These are phyloP conservation scores for Cyberlindnera bimundalis DNA, from an alignment of 805 yeast genomes.

Conservation along the genomic window DNA sequence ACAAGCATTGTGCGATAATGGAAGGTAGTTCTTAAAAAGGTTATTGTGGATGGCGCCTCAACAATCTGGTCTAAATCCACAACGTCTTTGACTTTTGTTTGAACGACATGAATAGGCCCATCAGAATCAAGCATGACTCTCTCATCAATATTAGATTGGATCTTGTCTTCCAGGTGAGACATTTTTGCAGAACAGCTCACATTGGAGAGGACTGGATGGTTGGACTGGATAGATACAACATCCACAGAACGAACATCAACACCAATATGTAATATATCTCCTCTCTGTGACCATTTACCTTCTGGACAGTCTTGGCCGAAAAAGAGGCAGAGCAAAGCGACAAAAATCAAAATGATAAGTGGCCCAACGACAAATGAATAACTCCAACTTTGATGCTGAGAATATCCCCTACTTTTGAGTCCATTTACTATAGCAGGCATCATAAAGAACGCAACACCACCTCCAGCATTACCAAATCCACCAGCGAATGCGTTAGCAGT, in stretches of 20 bases:
- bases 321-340: slow-evolving; percentile 25
- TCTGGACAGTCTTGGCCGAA: slow-evolving; percentile 35
- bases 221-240: slow-evolving; percentile 22
- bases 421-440: slow-evolving; percentile 30
- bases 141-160: slow-evolving; percentile 8
- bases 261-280: slow-evolving; percentile 26
- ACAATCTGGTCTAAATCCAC: slow-evolving; percentile 27
- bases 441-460: slow-evolving; percentile 33
- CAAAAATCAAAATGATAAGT: slow-evolving; percentile 28
- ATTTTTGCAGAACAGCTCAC: not conserved
- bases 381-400: slow-evolving; percentile 28
- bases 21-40: slow-evolving; percentile 19
- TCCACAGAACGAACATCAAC: slow-evolving; percentile 26
- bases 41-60: slow-evolving; percentile 24
- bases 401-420: slow-evolving; percentile 21
- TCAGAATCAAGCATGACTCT: slow-evolving; percentile 1
- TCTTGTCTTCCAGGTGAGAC: slow-evolving; percentile 4
- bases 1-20: slow-evolving; percentile 30
- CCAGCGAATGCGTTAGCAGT: slow-evolving; percentile 32
- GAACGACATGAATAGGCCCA: slow-evolving; percentile 10
- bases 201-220: slow-evolving; percentile 12
- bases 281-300: slow-evolving; percentile 33
- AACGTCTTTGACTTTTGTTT: slow-evolving; percentile 19
- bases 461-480: slow-evolving; percentile 34
- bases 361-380: slow-evolving; percentile 32